These are phyloP conservation scores for Penicillium samsonianum DNA, from an alignment of 495 filamentous ascomycete genomes.

Conservation along the genomic window DNA sequence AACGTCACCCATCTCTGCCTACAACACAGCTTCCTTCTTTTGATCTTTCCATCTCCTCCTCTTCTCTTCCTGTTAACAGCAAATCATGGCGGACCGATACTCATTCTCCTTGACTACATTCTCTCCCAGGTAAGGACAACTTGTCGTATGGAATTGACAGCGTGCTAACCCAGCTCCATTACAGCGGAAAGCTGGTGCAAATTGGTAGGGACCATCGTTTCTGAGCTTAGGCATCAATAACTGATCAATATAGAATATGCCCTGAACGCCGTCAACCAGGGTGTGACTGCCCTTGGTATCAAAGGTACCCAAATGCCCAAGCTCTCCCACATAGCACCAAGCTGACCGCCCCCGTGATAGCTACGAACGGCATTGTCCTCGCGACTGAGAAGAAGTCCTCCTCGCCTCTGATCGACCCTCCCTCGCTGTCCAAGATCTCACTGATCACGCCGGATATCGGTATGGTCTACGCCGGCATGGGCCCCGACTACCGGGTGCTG, in stretches of 20 bases:
- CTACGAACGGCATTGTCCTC: slow-evolving; percentile 97
- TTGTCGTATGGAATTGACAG: slow-evolving; percentile 17
- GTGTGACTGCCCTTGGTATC: slow-evolving; percentile 96
- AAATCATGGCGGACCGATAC: slow-evolving; percentile 92
- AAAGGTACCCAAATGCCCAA: slow-evolving; percentile 65
- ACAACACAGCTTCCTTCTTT: slow-evolving; percentile 20
- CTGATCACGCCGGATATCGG: slow-evolving; percentile 98
- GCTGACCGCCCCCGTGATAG: slow-evolving; percentile 44
- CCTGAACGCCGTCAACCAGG: slow-evolving; percentile 97
- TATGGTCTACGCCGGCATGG: slow-evolving; percentile 99
- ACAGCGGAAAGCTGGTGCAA: slow-evolving; percentile 87
- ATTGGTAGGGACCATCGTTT: slow-evolving; percentile 50
- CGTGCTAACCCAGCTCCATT: slow-evolving; percentile 25
- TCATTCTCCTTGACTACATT: slow-evolving; percentile 99
- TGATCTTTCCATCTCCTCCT: slow-evolving; percentile 19
- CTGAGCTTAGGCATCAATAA: slow-evolving; percentile 4
- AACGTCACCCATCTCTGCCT: slow-evolving; percentile 37
- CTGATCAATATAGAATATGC: slow-evolving; percentile 79
- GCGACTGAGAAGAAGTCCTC: slow-evolving; percentile 99
- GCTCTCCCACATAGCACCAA: slow-evolving; percentile 1
- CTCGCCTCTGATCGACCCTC: slow-evolving; percentile 89
- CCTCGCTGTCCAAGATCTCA: slow-evolving; percentile 95
- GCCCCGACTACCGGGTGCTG: slow-evolving; percentile 95
- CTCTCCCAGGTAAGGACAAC: slow-evolving; percentile 84
- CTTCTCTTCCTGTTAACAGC: slow-evolving; percentile 7